Evolutionary conservation across 1,139 yeast species (phyloP).

Genomic region (Yamadazyma spencermartinsiae): DNA sequence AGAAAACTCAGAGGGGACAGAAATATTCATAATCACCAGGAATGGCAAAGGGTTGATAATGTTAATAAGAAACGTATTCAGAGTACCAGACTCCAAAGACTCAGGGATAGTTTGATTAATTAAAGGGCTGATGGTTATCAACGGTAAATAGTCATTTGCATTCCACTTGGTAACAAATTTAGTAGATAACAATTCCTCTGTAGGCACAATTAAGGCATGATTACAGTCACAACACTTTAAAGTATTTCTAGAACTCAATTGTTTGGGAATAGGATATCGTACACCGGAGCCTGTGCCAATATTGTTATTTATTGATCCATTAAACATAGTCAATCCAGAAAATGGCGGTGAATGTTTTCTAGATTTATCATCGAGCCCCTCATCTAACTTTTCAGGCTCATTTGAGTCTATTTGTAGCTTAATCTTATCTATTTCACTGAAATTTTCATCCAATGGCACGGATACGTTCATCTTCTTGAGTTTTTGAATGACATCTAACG

Average conservation of each 20-base stretch:
- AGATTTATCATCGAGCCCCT: constrained; percentile 8
- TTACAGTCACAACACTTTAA: constrained; percentile 32
- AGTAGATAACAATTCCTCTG: constrained; percentile 27
- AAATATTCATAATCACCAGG: constrained; percentile 14
- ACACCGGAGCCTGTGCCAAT: not conserved
- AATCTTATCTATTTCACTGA: constrained; percentile 7
- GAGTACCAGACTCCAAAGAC: constrained; percentile 12
- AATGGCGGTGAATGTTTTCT: too few relatives aligned
- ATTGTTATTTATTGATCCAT: not conserved
- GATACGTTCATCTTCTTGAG: constrained; percentile 16
- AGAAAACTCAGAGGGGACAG: constrained; percentile 15
- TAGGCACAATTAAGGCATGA: constrained; percentile 27
- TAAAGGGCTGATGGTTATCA: constrained; percentile 17
- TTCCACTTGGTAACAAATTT: constrained; percentile 32
- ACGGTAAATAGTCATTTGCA: constrained; percentile 38
- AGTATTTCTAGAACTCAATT: constrained; percentile 25
- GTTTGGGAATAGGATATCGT: constrained; percentile 25
- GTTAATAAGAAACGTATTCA: constrained; percentile 24
- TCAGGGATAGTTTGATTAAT: constrained; percentile 9
- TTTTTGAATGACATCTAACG: constrained; percentile 15
- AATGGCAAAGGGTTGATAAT: constrained; percentile 31
- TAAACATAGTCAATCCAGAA: constrained; percentile 4
- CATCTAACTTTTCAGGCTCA: constrained; percentile 9
- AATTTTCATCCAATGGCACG: constrained; percentile 8
- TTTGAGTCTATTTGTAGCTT: constrained; percentile 5